Base-by-base conservation (phyloP, 257 asterid genomes). In the Rhazya stricta region DNA sequence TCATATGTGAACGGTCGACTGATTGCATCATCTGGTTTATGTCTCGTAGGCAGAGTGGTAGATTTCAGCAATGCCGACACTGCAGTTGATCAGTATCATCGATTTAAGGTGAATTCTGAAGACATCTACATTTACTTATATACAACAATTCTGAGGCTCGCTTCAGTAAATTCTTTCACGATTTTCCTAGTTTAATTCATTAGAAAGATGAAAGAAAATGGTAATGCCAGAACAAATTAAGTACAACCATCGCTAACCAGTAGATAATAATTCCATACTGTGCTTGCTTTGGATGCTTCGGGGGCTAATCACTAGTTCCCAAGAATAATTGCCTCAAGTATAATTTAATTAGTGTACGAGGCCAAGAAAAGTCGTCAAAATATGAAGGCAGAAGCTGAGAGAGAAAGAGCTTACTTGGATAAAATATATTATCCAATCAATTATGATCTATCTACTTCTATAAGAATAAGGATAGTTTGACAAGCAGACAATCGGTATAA, bases 21-120 rank as follows among this genome's bases (percentile, higher is more conserved):
- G 68, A 67, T 66, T 65, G 30, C 39, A 62, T 43, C 7, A 27
- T 69, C 16, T 46, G 43, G 2, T 73, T 79, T 71, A 3, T 76
- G 51, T 18, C 54, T 30, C 39, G 32, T 21, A 89, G 96, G 97
- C 71, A 87, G 89, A 81, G 86, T 91, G 78, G 72, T 88, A 88
- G 97, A 91, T 75, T 91, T 88, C 84, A 91, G 97, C 91, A 88
- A 90, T 79, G 97, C 96, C 56, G 74, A 88, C 75, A 86, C 87
- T 30, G 90, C 94, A 21, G 97, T 91, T 50, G 97, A 90, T 91
- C 97, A 91, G 69, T 91, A 90, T 73, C 96, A 91, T 84, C 96
- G 97, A 45, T 91, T 90, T 80, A 72, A 84, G 91, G 97, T 89
- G 46, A 69, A 10, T 25, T 57, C 50, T 74, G 63, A 70, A 41